Conservation (phyloP, 108 stramenopile genomes). For the Cyclostephanos tholiformis region DNA sequence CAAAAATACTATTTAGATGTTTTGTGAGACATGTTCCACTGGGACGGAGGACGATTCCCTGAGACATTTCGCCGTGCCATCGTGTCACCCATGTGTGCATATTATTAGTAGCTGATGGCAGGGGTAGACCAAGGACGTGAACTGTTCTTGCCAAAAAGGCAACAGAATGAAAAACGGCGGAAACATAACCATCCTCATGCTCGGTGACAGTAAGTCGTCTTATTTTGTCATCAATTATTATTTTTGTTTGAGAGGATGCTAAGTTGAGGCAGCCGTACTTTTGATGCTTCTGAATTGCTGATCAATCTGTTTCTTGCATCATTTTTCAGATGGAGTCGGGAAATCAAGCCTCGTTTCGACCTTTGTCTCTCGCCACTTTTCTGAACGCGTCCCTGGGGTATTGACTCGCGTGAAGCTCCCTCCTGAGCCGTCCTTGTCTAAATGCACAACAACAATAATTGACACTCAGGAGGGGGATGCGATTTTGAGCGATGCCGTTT, state of each 20-base stretch:
- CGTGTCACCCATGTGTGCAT: too few relatives aligned
- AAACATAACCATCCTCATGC: slow-evolving; percentile 69
- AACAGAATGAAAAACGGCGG: slow-evolving; percentile 16
- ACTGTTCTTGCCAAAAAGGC: neutral
- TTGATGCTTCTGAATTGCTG: neutral
- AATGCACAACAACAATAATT: slow-evolving; percentile 74
- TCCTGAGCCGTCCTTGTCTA: slow-evolving; percentile 63
- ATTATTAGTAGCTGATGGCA: too few relatives aligned
- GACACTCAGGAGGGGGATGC: slow-evolving; percentile 83
- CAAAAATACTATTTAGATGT: too few relatives aligned
- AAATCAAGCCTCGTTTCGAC: slow-evolving; percentile 87
- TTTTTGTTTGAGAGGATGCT: slow-evolving; percentile 2
- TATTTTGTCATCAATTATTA: neutral
- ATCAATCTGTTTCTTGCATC: slow-evolving; percentile 6
- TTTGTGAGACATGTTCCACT: too few relatives aligned
- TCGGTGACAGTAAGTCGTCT: slow-evolving; percentile 71
- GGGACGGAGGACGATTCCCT: too few relatives aligned
- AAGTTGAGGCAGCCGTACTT: neutral
- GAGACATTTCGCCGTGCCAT: too few relatives aligned
- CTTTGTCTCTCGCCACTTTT: slow-evolving; percentile 85
- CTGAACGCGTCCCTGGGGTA: slow-evolving; percentile 74
- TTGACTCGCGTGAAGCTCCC: slow-evolving; percentile 80
- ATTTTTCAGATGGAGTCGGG: slow-evolving; percentile 73
- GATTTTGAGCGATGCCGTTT: slow-evolving; percentile 58
- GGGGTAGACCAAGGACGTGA: too few relatives aligned